Percentiles rank a stretch among this genome's conserved stretches.
phyloP scores from a whole-genome alignment of 1,284 basidiomycete genomes.

The Malassezia equina region DNA sequence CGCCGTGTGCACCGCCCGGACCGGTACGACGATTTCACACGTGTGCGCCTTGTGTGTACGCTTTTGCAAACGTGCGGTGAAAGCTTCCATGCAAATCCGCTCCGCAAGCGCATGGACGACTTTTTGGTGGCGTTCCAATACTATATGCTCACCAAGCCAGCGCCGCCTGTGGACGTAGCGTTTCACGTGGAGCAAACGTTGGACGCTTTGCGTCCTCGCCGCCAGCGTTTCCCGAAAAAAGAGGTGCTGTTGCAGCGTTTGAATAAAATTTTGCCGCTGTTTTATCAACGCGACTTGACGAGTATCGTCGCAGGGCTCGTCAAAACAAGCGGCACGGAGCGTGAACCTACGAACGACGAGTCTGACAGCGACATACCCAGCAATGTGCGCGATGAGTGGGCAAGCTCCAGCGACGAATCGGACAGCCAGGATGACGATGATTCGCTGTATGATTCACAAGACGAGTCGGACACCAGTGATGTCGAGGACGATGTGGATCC shows the following conservation, averaged over 20 bases:
- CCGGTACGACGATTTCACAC: conserved; percentile 90
- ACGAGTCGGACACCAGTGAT: conserved; percentile 18
- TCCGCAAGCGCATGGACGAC: conserved; percentile 6
- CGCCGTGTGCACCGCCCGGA: conserved; percentile 80
- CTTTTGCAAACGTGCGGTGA: conserved; percentile 92
- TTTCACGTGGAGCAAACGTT: conserved; percentile 80
- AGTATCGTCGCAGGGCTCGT: not conserved
- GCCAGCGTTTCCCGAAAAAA: conserved; percentile 2
- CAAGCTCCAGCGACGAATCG: not conserved
- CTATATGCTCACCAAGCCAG: conserved; percentile 59
- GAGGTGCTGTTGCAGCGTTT: not conserved
- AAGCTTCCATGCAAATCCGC: conserved; percentile 69
- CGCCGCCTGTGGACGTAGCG: conserved; percentile 83
- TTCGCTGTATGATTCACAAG: conserved; percentile 11
- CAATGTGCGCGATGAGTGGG: not conserved
- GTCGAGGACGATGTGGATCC: conserved; percentile 12
- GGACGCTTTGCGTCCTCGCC: conserved; percentile 3
- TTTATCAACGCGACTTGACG: not conserved
- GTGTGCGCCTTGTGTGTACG: conserved; percentile 78
- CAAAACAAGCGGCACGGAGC: not conserved
- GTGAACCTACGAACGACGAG: conserved; percentile 3
- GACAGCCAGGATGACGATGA: not conserved
- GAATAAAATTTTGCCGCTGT: not conserved
- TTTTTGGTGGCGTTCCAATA: conserved; percentile 2
- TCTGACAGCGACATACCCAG: conserved; percentile 1